Evolutionary conservation across 768 basidiomycete genomes (phyloP), one percentile per base, ranked within the genome.

Genomic region (Panaeolus papilionaceus): DNA sequence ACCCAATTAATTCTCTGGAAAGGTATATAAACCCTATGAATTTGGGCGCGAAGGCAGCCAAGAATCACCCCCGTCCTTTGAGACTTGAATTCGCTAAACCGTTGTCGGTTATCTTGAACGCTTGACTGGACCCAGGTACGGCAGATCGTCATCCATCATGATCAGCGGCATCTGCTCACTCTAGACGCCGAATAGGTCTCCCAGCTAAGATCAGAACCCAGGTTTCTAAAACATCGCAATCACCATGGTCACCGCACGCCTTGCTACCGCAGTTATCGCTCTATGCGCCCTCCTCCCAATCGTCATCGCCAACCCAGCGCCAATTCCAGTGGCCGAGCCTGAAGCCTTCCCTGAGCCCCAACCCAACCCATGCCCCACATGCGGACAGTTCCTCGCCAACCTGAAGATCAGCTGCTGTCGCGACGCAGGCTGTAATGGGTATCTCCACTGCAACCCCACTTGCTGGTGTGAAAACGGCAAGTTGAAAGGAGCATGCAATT

Each of bases 401-500:
- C 33, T 58, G 14, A 33, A 37, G 16, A 58, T 58, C n/a, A n/a
- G 28, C 6, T 58, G 54, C 54, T 58, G 54, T 58, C 54, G 54
- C 8, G 54, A 58, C 14, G 54, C 54, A 4, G 54, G 54, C 1
- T 58, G 54, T 28, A 58, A 58, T 16, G 54, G 54, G 12, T 58
- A 33, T 16, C 26, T 58, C 4, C 54, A 58, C 28, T 58, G 54
- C 28, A 58, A 58, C 28, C 54, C 54, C 4, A 58, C 54, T 33
- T 58, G 54, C 14, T 28, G 20, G 28, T 58, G 54, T 12, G 54
- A 28, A 14, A 58, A 58, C 7, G 54, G 54, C 6, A 9, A 58
- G 28, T 16, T 58, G 54, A 58, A 58, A n/a, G 54, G 54, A 33
- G 28, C 54, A 28, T 58, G 54, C 28, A 58, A 58, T 58, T 58